Conservation (phyloP, 1,284 basidiomycete genomes). For the Pulchroboletus neoregius region DNA sequence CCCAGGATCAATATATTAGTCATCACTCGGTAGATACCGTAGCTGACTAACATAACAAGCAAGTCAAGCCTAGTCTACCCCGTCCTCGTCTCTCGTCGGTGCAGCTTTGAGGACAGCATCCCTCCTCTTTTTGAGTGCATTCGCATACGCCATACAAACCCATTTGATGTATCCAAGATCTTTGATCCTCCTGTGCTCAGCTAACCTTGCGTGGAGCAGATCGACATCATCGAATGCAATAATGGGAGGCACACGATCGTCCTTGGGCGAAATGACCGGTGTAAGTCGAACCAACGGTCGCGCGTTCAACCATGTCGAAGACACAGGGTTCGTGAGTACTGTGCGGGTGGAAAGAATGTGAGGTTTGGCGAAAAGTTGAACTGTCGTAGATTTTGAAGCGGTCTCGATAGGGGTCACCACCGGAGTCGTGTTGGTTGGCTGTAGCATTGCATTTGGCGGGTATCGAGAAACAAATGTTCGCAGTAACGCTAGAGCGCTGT, state of each 20-base stretch:
- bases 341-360: conserved; percentile 53
- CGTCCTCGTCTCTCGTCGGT: neutral
- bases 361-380: conserved; percentile 35
- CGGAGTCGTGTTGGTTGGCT: neutral
- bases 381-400: conserved; percentile 3
- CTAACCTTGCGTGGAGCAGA: conserved; percentile 59
- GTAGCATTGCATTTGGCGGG: conserved; percentile 44
- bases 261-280: conserved; percentile 49
- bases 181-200: conserved; percentile 38
- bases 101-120: conserved; percentile 41
- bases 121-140: conserved; percentile 55
- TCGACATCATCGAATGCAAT: conserved; percentile 64
- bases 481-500: conserved; percentile 51
- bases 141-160: conserved; percentile 62
- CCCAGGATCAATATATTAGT: conserved; percentile 11
- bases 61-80: conserved; percentile 8
- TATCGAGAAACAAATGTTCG: conserved; percentile 56
- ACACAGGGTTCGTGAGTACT: conserved; percentile 34
- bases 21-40: conserved; percentile 18
- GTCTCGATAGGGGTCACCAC: neutral
- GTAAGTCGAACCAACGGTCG: conserved; percentile 65
- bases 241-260: conserved; percentile 67
- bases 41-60: neutral
- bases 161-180: conserved; percentile 63
- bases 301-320: conserved; percentile 28